These are phyloP conservation scores for Coleophoma cylindrospora DNA, from an alignment of 2,329 filamentous ascomycete genomes.

Conservation along the genomic window DNA sequence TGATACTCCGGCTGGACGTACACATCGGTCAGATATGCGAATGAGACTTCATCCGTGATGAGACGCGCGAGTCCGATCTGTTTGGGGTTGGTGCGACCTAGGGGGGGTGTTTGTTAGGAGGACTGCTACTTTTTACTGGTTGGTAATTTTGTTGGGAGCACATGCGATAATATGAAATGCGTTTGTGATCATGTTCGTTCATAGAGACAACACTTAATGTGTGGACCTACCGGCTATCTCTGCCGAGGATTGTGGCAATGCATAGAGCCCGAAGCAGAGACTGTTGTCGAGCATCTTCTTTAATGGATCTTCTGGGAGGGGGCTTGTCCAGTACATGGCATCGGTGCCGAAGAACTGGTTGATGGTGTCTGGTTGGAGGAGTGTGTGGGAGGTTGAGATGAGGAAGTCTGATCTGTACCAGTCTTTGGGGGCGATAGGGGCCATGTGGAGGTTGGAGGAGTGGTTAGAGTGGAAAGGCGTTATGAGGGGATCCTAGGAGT, in stretches of 20 bases:
- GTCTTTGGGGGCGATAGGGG: conserved; percentile 8
- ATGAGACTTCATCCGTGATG: conserved; percentile 65
- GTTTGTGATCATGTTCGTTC: background rate
- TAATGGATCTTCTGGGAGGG: conserved; percentile 42
- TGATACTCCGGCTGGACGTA: conserved; percentile 58
- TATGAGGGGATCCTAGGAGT: too few relatives aligned
- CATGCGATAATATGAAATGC: conserved; percentile 2
- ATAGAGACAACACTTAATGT: too few relatives aligned
- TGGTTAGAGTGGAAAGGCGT: too few relatives aligned
- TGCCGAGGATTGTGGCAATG: conserved; percentile 25
- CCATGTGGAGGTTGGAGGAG: too few relatives aligned
- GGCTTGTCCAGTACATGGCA: conserved; percentile 55
- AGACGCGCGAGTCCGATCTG: conserved; percentile 55
- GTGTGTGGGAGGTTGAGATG: conserved; percentile 54
- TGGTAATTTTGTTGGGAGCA: conserved; percentile 1
- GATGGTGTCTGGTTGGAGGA: conserved; percentile 48
- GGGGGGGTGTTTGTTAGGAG: too few relatives aligned
- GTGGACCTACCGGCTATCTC: conserved; percentile 25
- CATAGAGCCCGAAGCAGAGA: conserved; percentile 55
- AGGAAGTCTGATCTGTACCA: conserved; percentile 52
- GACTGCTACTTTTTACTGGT: too few relatives aligned
- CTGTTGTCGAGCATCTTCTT: conserved; percentile 51
- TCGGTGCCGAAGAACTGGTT: conserved; percentile 51
- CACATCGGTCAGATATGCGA: conserved; percentile 66
- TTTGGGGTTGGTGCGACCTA: conserved; percentile 18